Base-by-base conservation (phyloP, 1,139 yeast genomes). In the Casaregolazyma lundiana region DNA sequence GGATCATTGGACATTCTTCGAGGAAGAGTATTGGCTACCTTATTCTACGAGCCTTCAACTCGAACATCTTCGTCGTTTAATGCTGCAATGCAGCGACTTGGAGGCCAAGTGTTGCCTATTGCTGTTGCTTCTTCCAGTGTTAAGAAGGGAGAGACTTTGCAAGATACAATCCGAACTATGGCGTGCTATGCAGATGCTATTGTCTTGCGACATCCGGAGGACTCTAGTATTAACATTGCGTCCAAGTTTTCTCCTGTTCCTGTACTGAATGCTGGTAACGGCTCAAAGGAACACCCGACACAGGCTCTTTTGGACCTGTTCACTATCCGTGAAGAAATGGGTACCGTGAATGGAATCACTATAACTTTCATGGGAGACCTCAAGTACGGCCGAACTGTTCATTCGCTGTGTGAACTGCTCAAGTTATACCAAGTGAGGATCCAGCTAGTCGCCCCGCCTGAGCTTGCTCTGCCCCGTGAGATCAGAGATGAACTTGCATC, bases 31-130 rank as follows among this genome's bases (percentile, higher is more conserved):
- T 75, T 94, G 64, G 88, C 97, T 44, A 92, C 97, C 19, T 83
- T 94, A 76, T 94, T 94, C 74, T 94, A 89, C 68, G 99, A 94
- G 73, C 98, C 99, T 59, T 88, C 97, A 8, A 94, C 99, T 41
- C 80, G 99, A 70, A 94, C 99, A 26, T 80, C 95, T 15, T 81
- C 97, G 19, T 90, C 97, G 1, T 94, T 94, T 66, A 96, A 94
- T 68, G 96, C 97, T 59, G 99, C 99, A 52, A 94, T 94, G 98
- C 97, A 94, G 76, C 85, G 99, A 73, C 77, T 94, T 61, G 99
- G 99, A 67, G 99, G 99, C 65, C 82, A 96, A 68, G 96, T 90
- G 57, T 86, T 94, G 58, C 79, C 95, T 46, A 84, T 94, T 55
- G 76, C 87, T 55, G 85, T 94, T 50, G 80, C 78, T 51, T 76